Conservation (phyloP, 352 stramenopile genomes). For the Phytophthora multivora region DNA sequence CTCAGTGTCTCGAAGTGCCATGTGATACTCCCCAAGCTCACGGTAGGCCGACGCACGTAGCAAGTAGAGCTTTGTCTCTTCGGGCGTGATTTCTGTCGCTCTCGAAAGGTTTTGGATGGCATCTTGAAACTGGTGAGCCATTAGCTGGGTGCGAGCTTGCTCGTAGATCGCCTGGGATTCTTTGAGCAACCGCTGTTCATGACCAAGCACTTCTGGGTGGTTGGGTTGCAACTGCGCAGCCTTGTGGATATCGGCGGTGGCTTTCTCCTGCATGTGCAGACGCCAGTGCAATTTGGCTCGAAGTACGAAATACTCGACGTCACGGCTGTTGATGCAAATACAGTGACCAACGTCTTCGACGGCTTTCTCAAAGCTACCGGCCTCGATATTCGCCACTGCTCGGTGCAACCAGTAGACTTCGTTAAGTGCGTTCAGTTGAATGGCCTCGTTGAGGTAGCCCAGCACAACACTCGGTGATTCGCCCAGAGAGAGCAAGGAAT, state of each 20-base stretch:
- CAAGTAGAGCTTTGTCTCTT: conserved; percentile 74
- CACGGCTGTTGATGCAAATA: conserved; percentile 70
- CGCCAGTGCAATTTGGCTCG: conserved; percentile 82
- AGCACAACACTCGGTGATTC: conserved; percentile 63
- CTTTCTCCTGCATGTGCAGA: conserved; percentile 78
- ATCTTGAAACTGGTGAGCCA: conserved; percentile 53
- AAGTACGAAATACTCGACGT: conserved; percentile 87
- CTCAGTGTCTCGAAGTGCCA: conserved; percentile 65
- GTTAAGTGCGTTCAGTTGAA: conserved; percentile 70
- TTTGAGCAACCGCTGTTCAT: conserved; percentile 66
- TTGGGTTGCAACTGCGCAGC: conserved; percentile 59
- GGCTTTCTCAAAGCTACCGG: conserved; percentile 68
- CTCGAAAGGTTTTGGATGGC: conserved; percentile 72
- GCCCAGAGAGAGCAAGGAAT: conserved; percentile 62
- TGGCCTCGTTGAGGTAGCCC: conserved; percentile 75
- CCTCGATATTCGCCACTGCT: conserved; percentile 69
- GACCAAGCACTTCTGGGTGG: conserved; percentile 74
- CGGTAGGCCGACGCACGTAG: conserved; percentile 70
- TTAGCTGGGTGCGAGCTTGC: conserved; percentile 55
- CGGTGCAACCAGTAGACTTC: conserved; percentile 82
- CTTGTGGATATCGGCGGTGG: conserved; percentile 64
- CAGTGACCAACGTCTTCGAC: conserved; percentile 83
- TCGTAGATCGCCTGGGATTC: conserved; percentile 81
- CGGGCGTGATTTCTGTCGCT: conserved; percentile 67
- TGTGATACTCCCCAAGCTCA: conserved; percentile 61